phyloP scores from a whole-genome alignment of 1,284 basidiomycete genomes.

The Irpex sp. region DNA sequence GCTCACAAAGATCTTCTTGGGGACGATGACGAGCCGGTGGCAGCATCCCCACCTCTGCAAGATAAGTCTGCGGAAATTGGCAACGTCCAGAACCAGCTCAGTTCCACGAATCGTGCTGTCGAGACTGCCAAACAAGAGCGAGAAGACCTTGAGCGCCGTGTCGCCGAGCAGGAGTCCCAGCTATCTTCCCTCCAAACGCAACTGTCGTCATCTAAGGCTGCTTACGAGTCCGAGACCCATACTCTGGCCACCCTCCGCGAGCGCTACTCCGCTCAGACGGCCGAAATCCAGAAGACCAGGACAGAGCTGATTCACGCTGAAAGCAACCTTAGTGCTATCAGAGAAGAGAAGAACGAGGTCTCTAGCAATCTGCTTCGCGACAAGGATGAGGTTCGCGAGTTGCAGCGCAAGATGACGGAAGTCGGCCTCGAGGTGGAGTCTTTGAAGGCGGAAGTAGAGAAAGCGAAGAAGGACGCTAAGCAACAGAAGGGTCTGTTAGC shows the following conservation, averaged over 20 bases:
- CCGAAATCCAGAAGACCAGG: constrained; percentile 73
- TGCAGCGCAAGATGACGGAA: constrained; percentile 84
- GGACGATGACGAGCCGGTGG: constrained; percentile 58
- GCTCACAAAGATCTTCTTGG: constrained; percentile 58
- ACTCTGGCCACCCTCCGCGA: constrained; percentile 73
- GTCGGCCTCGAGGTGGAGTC: constrained; percentile 71
- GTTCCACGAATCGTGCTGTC: constrained; percentile 74
- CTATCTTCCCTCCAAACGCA: constrained; percentile 75
- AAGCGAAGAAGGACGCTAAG: constrained; percentile 89
- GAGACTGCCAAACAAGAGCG: constrained; percentile 61
- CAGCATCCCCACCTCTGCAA: constrained; percentile 50
- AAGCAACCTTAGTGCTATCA: constrained; percentile 86
- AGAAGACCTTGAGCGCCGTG: constrained; percentile 48
- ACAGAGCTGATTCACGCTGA: constrained; percentile 88
- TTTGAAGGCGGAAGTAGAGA: constrained; percentile 80
- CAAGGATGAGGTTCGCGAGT: constrained; percentile 90
- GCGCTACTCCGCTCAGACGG: constrained; percentile 67
- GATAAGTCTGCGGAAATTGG: constrained; percentile 81
- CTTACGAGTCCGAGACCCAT: constrained; percentile 84
- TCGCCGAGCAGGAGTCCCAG: constrained; percentile 64
- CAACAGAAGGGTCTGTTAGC: constrained; percentile 95
- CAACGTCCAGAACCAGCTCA: constrained; percentile 80
- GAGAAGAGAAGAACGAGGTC: constrained; percentile 90
- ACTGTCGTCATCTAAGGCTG: constrained; percentile 70
- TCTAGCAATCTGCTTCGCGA: constrained; percentile 87